Evolutionary conservation across 2,329 filamentous ascomycete genomes (phyloP), one percentile per base, ranked within the genome.

Genomic region (Colletotrichum brevisporum): DNA sequence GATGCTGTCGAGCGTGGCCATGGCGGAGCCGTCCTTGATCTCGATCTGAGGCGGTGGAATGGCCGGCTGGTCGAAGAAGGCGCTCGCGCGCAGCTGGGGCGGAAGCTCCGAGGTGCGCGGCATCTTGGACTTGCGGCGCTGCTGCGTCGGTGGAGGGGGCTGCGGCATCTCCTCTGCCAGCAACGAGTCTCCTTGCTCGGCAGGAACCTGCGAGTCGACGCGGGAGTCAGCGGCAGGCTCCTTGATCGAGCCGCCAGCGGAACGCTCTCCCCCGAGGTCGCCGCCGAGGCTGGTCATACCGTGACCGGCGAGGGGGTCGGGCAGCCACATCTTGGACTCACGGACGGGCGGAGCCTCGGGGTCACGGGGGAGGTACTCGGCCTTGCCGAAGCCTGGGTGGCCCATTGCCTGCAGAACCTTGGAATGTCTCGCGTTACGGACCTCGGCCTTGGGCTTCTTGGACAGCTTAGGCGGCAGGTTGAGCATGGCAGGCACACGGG

Each of bases 401-500:
- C 70, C 71, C 79, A 94, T 88, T 45, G 86, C 85, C 73, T 87
- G 89, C 52, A 97, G 79, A 6, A 95, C 82, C 74, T 96, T 91
- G 1, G 93, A 93, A 24, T 92, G 90, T 62, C 93, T 89, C 73
- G 90, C 88, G 64, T 94, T 91, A 63, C 90, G 87, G 5, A 90
- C 86, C 10, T 85, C 82, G 3, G 88, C 82, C 61, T 91, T 88
- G 9, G 92, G 90, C 60, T 90, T 87, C 74, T 91, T 93, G 1
- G 95, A 97, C 58, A 98, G 83, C 74, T 94, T 93, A 52, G 94
- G 94, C 1, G 96, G 96, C 13, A 99, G 83, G 75, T 97, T 98
- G 66, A 99, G 86, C 91, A 97, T 95, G 71, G 92, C 91, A 3
- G 96, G 96, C 3, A 99, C 96, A 1, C 94, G 95, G 3, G 96